phyloP scores from a whole-genome alignment of 78 protist species.

The Dictyostelium brefeldianum region DNA sequence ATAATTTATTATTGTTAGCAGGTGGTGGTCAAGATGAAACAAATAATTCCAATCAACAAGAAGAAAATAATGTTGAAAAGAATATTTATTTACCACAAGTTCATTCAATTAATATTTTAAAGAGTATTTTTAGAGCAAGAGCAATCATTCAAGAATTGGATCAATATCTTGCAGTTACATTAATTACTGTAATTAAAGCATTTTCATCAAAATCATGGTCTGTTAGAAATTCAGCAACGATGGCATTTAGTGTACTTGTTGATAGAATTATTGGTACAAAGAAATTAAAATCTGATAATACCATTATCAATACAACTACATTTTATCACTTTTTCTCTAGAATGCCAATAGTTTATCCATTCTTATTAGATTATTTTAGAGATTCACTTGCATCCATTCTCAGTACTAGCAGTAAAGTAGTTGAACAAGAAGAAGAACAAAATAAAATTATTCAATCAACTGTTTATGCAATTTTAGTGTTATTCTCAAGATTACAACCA shows the following conservation, averaged over 20 bases:
- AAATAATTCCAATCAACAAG: neutral
- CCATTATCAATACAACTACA: constrained; percentile 67
- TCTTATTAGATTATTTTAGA: constrained; percentile 60
- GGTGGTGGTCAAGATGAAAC: neutral
- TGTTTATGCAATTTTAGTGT: constrained; percentile 62
- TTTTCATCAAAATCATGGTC: constrained; percentile 78
- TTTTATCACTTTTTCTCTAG: constrained; percentile 74
- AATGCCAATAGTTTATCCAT: constrained; percentile 76
- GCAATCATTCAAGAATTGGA: constrained; percentile 73
- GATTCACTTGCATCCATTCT: constrained; percentile 12
- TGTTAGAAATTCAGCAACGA: constrained; percentile 82
- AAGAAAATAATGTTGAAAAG: neutral
- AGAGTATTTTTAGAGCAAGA: constrained; percentile 50
- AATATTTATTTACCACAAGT: constrained; percentile 62
- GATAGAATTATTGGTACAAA: constrained; percentile 73
- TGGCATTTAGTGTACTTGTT: constrained; percentile 79
- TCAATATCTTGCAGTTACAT: constrained; percentile 37
- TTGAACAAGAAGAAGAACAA: neutral
- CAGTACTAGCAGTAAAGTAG: neutral
- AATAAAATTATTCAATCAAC: constrained; percentile 56
- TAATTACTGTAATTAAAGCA: constrained; percentile 51
- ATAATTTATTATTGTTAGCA: constrained; percentile 34
- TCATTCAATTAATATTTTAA: constrained; percentile 76
- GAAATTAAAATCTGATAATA: constrained; percentile 35
- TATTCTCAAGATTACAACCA: constrained; percentile 72